Evolutionary conservation across 495 filamentous ascomycete genomes (phyloP).

Genomic region (Cladorrhinum samala): DNA sequence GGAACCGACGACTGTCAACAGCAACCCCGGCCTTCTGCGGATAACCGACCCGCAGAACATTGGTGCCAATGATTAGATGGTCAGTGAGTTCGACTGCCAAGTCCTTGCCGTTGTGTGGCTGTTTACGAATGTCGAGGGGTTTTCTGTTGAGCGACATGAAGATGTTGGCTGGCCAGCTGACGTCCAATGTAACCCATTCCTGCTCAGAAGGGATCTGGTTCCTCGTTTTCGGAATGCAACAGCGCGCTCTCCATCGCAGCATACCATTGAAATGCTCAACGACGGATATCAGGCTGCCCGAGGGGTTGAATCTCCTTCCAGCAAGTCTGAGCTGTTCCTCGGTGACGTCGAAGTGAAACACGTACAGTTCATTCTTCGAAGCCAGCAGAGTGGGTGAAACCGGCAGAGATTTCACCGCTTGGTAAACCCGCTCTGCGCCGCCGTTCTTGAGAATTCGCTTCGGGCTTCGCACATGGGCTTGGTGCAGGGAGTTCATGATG

Average conservation of each 20-base stretch:
- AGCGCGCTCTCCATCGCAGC: constrained; percentile 35
- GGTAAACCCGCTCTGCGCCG: constrained; percentile 35
- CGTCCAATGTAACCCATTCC: constrained; percentile 57
- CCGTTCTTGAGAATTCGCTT: constrained; percentile 31
- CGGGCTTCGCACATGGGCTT: constrained; percentile 52
- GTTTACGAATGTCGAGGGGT: constrained; percentile 54
- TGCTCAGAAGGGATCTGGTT: constrained; percentile 22
- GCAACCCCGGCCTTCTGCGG: constrained; percentile 36
- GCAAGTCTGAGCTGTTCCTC: constrained; percentile 24
- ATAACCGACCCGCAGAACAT: constrained; percentile 52
- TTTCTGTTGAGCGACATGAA: constrained; percentile 62
- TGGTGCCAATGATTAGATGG: constrained; percentile 46
- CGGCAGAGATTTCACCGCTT: constrained; percentile 41
- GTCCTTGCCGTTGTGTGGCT: constrained; percentile 66
- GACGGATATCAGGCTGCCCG: constrained; percentile 19
- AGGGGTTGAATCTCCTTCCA: constrained; percentile 7
- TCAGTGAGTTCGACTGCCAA: constrained; percentile 66
- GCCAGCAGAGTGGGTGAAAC: constrained; percentile 33
- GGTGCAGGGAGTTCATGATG: constrained; percentile 47
- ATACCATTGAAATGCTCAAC: constrained; percentile 32
- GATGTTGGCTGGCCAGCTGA: constrained; percentile 64
- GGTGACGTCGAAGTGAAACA: constrained; percentile 31
- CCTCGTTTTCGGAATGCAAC: constrained; percentile 19
- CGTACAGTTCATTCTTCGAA: constrained; percentile 23
- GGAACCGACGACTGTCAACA: constrained; percentile 35